Base-by-base conservation (phyloP, 306 rosid genomes). In the Ochetophila trinervis region DNA sequence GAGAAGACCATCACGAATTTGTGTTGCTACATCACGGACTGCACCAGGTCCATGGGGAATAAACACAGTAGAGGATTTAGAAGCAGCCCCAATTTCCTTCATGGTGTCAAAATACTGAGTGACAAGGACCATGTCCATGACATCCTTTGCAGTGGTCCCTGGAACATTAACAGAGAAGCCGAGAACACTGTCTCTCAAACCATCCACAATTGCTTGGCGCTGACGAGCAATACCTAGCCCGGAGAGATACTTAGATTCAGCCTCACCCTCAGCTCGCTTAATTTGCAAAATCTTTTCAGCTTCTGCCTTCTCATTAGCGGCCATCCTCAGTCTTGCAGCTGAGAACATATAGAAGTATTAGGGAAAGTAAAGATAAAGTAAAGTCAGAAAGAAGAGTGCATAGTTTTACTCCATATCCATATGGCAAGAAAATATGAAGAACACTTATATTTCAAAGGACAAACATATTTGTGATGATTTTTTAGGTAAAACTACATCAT, bases 101-200 rank as follows among this genome's bases (percentile, higher is more conserved):
- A 89, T 87, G 50, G 98, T 92, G 72, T 92, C 98, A 57, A 92
- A 92, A 68, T 92, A 92, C 73, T 92, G 98, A 21, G 96, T 89
- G 71, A 92, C 93, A 51, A 92, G 91, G 54, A 92, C 96, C 98
- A 92, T 92, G 82, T 92, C 98, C 96, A 92, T 87, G 67, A 92
- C 96, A 78, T 92, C 95, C 84, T 85, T 92, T 1, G 96, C 82
- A 1, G 89, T 82, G 1, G 96, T 92, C 61, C 98, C 98, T 0
- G 96, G 98, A 60, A 92, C 98, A 76, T 92, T 92, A 20, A 77
- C 83, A 27, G 96, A 76, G 80, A 92, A 92, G 19, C 91, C 98
- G 62, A 92, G 68, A 67, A 92, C 98, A 52, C 98, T 92, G 37
- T 92, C 98, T 58, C 96, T 82, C 79, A 89, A 72, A 22, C 98